These are phyloP conservation scores for Rhamnella rubrinervis DNA, from an alignment of 331 rosid species.

Conservation along the genomic window DNA sequence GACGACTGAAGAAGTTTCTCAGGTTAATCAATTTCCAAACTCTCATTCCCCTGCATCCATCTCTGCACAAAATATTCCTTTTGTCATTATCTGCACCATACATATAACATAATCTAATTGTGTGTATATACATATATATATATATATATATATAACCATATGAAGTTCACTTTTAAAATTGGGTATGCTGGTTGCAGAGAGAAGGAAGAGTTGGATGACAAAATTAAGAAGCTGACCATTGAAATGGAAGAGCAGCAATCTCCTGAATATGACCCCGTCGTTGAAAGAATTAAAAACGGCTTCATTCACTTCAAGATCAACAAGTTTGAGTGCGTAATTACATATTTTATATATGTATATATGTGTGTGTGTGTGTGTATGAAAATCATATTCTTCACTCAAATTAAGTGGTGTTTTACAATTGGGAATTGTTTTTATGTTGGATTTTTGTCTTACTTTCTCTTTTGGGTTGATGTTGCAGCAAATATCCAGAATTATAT, in stretches of 20 bases:
- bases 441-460: background rate
- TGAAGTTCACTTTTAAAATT: too few relatives aligned
- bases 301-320: background rate
- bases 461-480: conserved; percentile 1
- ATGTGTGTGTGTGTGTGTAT: background rate
- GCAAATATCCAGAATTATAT: conserved; percentile 1
- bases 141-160: too few relatives aligned
- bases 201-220: background rate
- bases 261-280: background rate
- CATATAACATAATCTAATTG: too few relatives aligned
- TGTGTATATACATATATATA: too few relatives aligned
- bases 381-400: too few relatives aligned
- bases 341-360: too few relatives aligned
- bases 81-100: too few relatives aligned
- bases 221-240: background rate
- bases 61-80: too few relatives aligned
- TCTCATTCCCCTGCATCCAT: too few relatives aligned
- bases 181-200: background rate
- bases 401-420: too few relatives aligned
- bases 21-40: too few relatives aligned
- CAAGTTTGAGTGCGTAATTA: background rate
- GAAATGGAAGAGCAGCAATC: background rate
- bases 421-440: background rate
- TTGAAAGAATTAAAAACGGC: background rate
- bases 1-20: background rate